Evolutionary conservation across 2,329 filamentous ascomycete species (phyloP).

Genomic region (Atkinsonella texensis): DNA sequence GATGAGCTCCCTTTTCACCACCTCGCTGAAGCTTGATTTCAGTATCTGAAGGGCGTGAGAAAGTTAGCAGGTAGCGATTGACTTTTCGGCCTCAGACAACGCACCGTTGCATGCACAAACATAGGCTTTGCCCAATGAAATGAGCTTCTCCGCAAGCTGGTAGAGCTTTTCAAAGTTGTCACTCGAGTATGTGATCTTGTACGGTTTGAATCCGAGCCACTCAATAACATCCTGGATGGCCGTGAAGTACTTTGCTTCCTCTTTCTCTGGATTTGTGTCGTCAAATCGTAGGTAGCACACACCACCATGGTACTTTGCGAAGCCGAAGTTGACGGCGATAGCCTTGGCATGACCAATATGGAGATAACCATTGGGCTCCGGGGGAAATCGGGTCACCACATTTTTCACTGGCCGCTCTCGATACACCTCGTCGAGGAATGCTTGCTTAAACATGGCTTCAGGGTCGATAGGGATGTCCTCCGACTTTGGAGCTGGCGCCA

Average conservation of each 20-base stretch:
- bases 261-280: conserved; percentile 89
- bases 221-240: conserved; percentile 80
- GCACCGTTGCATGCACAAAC: conserved; percentile 79
- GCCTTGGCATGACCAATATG: conserved; percentile 94
- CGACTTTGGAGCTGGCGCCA: conserved; percentile 11
- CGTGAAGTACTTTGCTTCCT: conserved; percentile 79
- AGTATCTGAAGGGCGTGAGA: conserved; percentile 32
- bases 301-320: conserved; percentile 73
- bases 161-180: conserved; percentile 81
- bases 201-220: conserved; percentile 55
- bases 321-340: conserved; percentile 93
- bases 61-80: background rate
- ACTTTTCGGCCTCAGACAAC: background rate
- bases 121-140: conserved; percentile 55
- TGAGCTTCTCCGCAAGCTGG: conserved; percentile 71
- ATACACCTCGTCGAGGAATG: conserved; percentile 63
- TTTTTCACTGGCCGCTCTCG: conserved; percentile 50
- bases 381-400: conserved; percentile 64
- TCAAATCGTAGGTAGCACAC: conserved; percentile 49
- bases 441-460: conserved; percentile 67
- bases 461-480: conserved; percentile 33
- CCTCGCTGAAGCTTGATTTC: conserved; percentile 83
- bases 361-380: conserved; percentile 85
- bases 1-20: conserved; percentile 54
- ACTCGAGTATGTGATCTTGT: conserved; percentile 63